Evolutionary conservation across 768 basidiomycete genomes (phyloP).

Genomic region (Harrya chromipes): DNA sequence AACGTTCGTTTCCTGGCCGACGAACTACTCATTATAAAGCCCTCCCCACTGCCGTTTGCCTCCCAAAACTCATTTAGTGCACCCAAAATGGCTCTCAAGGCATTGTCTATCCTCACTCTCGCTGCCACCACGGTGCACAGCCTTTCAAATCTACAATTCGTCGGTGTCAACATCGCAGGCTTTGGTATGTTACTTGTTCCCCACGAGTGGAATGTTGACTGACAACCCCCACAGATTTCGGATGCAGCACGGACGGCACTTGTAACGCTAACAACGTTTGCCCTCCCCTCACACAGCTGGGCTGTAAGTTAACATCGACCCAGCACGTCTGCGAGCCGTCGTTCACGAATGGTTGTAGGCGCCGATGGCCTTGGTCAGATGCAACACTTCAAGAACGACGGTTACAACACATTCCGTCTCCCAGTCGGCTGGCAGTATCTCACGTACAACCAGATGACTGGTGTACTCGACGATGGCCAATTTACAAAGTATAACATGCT

Average conservation of each 20-base stretch:
- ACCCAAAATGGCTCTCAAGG: slow-evolving; percentile 17
- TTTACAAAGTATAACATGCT: slow-evolving; percentile 52
- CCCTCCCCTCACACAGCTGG: slow-evolving; percentile 45
- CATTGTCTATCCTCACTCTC: slow-evolving; percentile 12
- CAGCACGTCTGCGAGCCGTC: too few species aligned
- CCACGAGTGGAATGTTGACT: not conserved
- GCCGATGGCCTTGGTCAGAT: slow-evolving; percentile 45
- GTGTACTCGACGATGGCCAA: slow-evolving; percentile 40
- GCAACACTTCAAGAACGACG: slow-evolving; percentile 55
- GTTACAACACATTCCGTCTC: slow-evolving; percentile 56
- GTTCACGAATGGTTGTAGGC: slow-evolving; percentile 3
- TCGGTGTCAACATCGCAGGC: slow-evolving; percentile 53
- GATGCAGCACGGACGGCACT: slow-evolving; percentile 44
- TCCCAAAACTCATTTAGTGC: not conserved
- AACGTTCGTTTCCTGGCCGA: not conserved
- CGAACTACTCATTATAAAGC: slow-evolving; percentile 9
- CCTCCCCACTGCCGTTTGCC: not conserved
- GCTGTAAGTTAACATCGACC: slow-evolving; percentile 27
- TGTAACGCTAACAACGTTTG: slow-evolving; percentile 38
- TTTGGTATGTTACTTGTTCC: slow-evolving; percentile 32
- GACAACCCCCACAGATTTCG: slow-evolving; percentile 37
- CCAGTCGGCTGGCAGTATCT: slow-evolving; percentile 61
- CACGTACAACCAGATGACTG: slow-evolving; percentile 36
- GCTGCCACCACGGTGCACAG: slow-evolving; percentile 18
- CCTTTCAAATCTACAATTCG: slow-evolving; percentile 30